Evolutionary conservation across 2,329 filamentous ascomycete species (phyloP), one percentile per base, ranked within the genome.

Genomic region (Cordyceps farinosa): DNA sequence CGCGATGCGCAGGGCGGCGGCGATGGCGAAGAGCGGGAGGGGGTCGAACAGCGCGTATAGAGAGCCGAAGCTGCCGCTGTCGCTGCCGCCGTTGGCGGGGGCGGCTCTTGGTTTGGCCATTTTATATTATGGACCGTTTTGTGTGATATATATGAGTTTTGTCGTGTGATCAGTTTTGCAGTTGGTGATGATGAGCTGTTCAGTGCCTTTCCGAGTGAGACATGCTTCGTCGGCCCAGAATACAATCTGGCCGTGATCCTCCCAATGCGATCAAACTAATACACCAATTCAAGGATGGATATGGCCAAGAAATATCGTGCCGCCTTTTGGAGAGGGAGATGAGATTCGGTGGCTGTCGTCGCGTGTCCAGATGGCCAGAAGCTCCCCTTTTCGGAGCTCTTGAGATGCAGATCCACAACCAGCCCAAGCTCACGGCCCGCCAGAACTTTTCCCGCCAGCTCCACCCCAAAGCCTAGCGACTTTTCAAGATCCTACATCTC

Each of bases 1-100:
- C 38, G 80, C 74, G 6, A 86, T 73, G 65, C 95, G 91, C 30
- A 99, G 84, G 54, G 87, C 70, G 61, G 87, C 79, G 57, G 85
- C 81, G 13, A 84, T 74, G 60, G 77, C 66, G 74, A 89, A 86
- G 70, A 90, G 82, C 9, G 82, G 80, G 10, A 66, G 32, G 42
- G 75, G 76, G 45, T 70, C 70, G 29, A 77, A 69, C 58, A 77
- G 70, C 30, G 70, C 57, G 5, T 67, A 52, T 54, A 69, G 55
- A 15, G 50, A 47, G 45, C 48, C 55, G 10, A 60, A 36, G 7
- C 58, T 52, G 65, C 58, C 51, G 65, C 53, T 52, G 51, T 44
- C 6, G 32, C 44, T 45, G 48, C 27, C 10, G 34, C 22, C 27
- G 32, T 38, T 15, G 57, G 27, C 34, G 47, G 57, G 7, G 10